Base-by-base conservation (phyloP, 805 yeast species). In the Cyberlindnera japonica region DNA sequence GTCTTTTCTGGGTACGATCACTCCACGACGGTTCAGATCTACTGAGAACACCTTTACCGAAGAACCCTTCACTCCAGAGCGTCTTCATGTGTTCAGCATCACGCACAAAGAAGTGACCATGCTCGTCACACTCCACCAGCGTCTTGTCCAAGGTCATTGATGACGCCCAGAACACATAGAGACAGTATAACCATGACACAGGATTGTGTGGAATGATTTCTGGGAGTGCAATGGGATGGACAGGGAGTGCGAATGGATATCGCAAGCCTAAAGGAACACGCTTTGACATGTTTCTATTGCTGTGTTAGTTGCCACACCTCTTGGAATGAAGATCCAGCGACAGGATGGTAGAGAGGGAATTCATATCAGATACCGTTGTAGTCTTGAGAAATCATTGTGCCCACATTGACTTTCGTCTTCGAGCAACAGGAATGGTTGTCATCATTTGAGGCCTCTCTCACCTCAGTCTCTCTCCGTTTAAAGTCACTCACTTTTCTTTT, bases 11-110 rank as follows among this genome's bases (percentile, higher is more conserved):
- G 1, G 87, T 78, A 39, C 97, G 69, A n/a, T 67, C 68, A 33
- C 58, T 62, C 97, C 98, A 93, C 0, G 96, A 77, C 0, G 99
- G 96, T 57, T 93, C 97, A 42, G 95, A 83, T 48, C 99, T 69
- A 25, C 96, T 85, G 33, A 89, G 65, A 3, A 77, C 75, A 2
- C 98, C 99, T 55, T 91, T 93, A 6, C 99, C 99, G 57, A 88
- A 93, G 57, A 89, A 93, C 1, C 99, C 99, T 50, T 73, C 73
- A 14, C 69, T 62, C 98, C 98, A 93, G 3, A 93, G 63, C 28
- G 62, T 61, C 16, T 54, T 49, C 77, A 82, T 81, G 23, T 72
- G 79, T 0, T 55, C 48, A 2, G 60, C 61, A 32, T 68, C 67
- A 3, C 47, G 49, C 4, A 83, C 72, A 11, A 58, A 53, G 26